Evolutionary conservation across 1,284 basidiomycete genomes (phyloP).

Genomic region (Cutaneotrichosporon cyanovorans): DNA sequence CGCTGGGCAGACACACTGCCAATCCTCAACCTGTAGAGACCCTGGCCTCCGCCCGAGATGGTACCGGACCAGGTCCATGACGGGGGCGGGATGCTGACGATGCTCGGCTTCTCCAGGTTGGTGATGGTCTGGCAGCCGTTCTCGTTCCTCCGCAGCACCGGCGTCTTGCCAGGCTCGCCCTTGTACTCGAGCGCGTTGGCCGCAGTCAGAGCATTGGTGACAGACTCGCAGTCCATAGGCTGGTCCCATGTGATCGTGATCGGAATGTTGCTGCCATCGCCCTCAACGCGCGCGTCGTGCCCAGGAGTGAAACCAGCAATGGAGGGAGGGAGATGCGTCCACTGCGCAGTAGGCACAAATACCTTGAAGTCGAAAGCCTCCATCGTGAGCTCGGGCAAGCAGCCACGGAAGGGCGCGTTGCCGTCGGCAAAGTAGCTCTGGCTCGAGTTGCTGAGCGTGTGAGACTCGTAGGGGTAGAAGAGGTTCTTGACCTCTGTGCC

Average conservation of each 20-base stretch:
- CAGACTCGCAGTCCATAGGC: constrained; percentile 62
- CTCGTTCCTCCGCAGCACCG: constrained; percentile 48
- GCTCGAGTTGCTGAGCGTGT: constrained; percentile 58
- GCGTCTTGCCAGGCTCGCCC: constrained; percentile 53
- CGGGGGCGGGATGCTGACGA: constrained; percentile 53
- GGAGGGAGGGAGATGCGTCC: constrained; percentile 62
- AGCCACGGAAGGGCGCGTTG: constrained; percentile 62
- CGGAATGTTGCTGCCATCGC: constrained; percentile 55
- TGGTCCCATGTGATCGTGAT: constrained; percentile 70
- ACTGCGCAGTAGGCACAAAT: constrained; percentile 60
- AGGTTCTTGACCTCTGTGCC: constrained; percentile 62
- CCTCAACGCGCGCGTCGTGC: constrained; percentile 66
- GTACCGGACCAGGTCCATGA: constrained; percentile 66
- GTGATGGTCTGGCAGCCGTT: constrained; percentile 35
- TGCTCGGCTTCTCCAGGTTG: constrained; percentile 49
- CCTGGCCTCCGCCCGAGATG: constrained; percentile 51
- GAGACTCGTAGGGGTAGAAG: constrained; percentile 72
- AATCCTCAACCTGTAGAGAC: constrained; percentile 15
- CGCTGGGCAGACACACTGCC: constrained; percentile 50
- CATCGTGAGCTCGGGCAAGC: constrained; percentile 59
- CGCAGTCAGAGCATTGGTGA: constrained; percentile 53
- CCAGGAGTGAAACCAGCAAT: constrained; percentile 73
- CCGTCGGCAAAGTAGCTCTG: constrained; percentile 59
- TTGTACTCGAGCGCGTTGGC: constrained; percentile 54
- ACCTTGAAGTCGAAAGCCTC: constrained; percentile 71